A percentile compares a stretch with the other conserved stretches of the same genome.
Evolutionary conservation across 805 yeast genomes (phyloP).

Genomic region (Kodamaea kaohsiungensis): DNA sequence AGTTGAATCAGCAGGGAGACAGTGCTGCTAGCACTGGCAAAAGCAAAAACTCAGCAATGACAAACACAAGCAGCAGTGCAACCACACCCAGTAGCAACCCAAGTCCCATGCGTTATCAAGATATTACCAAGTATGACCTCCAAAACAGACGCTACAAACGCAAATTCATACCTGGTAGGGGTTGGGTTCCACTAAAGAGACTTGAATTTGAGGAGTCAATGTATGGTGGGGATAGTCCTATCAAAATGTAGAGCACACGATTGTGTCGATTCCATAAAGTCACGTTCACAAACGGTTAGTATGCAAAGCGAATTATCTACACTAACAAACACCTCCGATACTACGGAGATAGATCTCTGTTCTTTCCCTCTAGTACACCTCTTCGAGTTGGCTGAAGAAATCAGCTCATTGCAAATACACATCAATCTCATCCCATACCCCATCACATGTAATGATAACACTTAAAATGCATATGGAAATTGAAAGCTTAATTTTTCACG

Average conservation of each 20-base stretch:
- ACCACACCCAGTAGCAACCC: neutral
- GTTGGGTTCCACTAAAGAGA: conserved; percentile 47
- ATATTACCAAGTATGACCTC: conserved; percentile 26
- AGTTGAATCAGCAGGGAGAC: neutral
- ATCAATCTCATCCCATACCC: neutral
- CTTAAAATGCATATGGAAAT: neutral
- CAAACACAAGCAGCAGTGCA: neutral
- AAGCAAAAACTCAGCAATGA: neutral
- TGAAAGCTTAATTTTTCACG: neutral
- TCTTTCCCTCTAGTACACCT: too few relatives aligned
- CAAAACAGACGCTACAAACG: conserved; percentile 45
- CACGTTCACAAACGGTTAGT: neutral
- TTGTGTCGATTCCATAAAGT: neutral
- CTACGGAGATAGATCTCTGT: too few relatives aligned
- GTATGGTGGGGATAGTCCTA: conserved; percentile 15
- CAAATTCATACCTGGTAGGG: conserved; percentile 48
- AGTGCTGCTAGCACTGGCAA: neutral
- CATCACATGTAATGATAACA: neutral
- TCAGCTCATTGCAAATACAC: neutral
- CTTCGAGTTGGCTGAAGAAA: too few relatives aligned
- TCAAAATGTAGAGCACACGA: neutral
- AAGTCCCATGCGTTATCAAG: conserved; percentile 16
- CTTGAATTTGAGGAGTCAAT: conserved; percentile 17
- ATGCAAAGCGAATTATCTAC: neutral
- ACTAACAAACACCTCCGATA: too few relatives aligned